These are phyloP conservation scores for Aquanectria penicillioides DNA, from an alignment of 2,329 filamentous ascomycete species.

Conservation along the genomic window DNA sequence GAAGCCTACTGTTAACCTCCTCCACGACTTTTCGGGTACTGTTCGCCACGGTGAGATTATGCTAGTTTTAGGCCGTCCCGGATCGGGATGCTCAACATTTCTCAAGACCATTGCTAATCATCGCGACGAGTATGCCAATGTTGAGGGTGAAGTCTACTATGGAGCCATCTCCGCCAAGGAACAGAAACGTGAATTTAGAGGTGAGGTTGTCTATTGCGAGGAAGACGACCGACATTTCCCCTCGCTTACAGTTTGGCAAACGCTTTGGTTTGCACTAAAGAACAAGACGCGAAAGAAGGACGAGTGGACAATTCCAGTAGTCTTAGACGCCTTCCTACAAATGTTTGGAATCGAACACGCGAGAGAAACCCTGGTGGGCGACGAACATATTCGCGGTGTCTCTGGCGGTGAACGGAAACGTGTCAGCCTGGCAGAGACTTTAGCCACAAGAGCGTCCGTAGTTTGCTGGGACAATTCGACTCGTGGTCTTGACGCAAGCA, in stretches of 20 bases:
- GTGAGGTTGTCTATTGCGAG: conserved; percentile 20
- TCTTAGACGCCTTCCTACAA: conserved; percentile 17
- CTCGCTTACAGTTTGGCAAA: conserved; percentile 22
- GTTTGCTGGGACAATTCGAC: conserved; percentile 74
- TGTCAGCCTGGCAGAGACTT: conserved; percentile 75
- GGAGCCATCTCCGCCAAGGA: conserved; percentile 17
- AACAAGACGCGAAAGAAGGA: conserved; percentile 26
- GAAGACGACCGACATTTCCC: conserved; percentile 22
- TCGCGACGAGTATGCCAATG: conserved; percentile 10
- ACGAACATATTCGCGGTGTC: conserved; percentile 67
- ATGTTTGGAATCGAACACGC: conserved; percentile 25
- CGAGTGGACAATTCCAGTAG: conserved; percentile 10
- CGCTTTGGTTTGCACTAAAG: conserved; percentile 21
- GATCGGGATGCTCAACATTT: conserved; percentile 69
- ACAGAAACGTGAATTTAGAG: conserved; percentile 15
- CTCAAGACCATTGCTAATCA: conserved; percentile 24
- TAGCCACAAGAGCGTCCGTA: conserved; percentile 54
- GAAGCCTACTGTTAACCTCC: conserved; percentile 5
- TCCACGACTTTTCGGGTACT: conserved; percentile 22
- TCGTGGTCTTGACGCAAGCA: conserved; percentile 72
- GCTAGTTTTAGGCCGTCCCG: conserved; percentile 70
- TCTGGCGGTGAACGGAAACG: conserved; percentile 73
- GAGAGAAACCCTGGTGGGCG: conserved; percentile 58
- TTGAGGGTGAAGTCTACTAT: conserved; percentile 21
- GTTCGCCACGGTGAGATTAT: conserved; percentile 75